Percentiles rank a stretch among this genome's conserved stretches.
phyloP scores from a whole-genome alignment of 345 rosid species.

The Hevea brasiliensis region DNA sequence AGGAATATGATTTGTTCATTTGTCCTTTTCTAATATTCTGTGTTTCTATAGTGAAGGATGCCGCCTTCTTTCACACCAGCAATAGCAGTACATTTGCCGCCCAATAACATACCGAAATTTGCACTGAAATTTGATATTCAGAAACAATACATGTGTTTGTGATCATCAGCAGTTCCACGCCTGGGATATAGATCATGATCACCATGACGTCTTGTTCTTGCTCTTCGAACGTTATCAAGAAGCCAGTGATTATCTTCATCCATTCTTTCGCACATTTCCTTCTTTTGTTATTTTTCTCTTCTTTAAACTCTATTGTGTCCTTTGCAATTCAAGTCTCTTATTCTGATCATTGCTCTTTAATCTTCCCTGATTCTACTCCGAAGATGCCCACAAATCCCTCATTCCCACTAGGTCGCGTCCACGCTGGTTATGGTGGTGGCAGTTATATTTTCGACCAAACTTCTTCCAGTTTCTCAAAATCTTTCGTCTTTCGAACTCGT shows the following conservation, averaged over 20 bases:
- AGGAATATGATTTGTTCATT: neutral
- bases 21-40: too few relatives aligned
- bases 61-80: too few relatives aligned
- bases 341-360: slow-evolving; percentile 2
- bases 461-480: slow-evolving; percentile 2
- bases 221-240: neutral
- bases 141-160: too few relatives aligned
- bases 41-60: too few relatives aligned
- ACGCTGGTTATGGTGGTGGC: slow-evolving; percentile 12
- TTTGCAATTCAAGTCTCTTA: slow-evolving; percentile 4
- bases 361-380: neutral
- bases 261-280: neutral
- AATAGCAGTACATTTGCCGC: too few relatives aligned
- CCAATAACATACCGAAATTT: too few relatives aligned
- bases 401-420: slow-evolving; percentile 2
- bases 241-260: neutral
- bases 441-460: neutral
- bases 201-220: neutral
- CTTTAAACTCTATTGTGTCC: neutral
- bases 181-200: neutral
- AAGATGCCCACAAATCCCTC: neutral
- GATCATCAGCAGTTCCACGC: too few relatives aligned
- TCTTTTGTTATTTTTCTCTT: neutral
- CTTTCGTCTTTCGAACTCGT: slow-evolving; percentile 7
- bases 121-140: neutral